Base-by-base conservation (phyloP, 208 protist species). In the Naegleria gruberi region DNA sequence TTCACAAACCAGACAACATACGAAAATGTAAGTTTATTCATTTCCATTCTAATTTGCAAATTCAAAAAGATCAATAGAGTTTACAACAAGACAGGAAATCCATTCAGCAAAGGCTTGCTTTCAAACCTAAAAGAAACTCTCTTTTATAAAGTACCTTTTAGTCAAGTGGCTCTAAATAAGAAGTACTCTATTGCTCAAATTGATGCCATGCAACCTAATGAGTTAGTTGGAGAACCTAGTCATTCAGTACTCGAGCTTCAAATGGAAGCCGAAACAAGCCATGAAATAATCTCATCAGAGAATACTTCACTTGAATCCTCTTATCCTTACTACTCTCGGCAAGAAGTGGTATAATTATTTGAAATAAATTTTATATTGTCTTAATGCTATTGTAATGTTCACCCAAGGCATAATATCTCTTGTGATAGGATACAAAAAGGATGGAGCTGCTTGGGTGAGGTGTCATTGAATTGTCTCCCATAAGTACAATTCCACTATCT, bases 371-470 rank as follows among this genome's bases (percentile, higher is more conserved):
- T n/a, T n/a, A n/a, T n/a, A n/a, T n/a, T n/a, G n/a, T n/a, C n/a
- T n/a, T n/a, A 44, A 83, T 44, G 10, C 40, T 44, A 83, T 83
- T 83, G 37, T 83, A 83, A 37, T 77, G 65, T 23, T 87, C 83
- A 42, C 83, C 83, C 19, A 87, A 34, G 26, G 83, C 41, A 55
- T 87, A 87, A 87, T 55, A 87, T 10, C n/a, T 45, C 23, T 37
- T 46, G n/a, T 87, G 83, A 55, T 87, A 87, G 6, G 83, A 55
- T 10, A 87, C 19, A 23, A 23, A 19, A 10, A 87, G 15, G 1
- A 37, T 37, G 51, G 51, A 65, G 15, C 30, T 10, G 15, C 30
- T 23, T 65, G 51, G 51, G 15, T 10, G 15, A 37, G 10, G 30
- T 37, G 30, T 12, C n/a, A 37, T 77, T 8, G 17, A 30, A 77